phyloP scores from a whole-genome alignment of 306 rosid genomes.

The Vachellia pachyceras region DNA sequence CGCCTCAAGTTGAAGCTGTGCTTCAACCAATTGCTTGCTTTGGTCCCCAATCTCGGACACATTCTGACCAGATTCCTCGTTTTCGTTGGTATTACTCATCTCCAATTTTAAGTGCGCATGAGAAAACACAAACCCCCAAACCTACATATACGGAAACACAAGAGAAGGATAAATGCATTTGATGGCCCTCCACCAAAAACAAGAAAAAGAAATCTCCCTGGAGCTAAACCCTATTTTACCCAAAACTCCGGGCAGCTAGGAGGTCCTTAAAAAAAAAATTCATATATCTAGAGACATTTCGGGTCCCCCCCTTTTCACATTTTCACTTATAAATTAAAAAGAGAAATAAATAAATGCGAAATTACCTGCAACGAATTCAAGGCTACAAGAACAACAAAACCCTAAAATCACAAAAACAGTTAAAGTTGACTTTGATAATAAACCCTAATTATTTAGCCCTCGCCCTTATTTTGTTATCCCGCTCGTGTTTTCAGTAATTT shows the following conservation, averaged over 20 bases:
- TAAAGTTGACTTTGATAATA: slow-evolving; percentile 32
- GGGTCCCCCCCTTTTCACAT: neutral
- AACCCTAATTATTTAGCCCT: slow-evolving; percentile 48
- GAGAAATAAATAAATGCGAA: slow-evolving; percentile 18
- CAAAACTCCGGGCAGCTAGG: neutral
- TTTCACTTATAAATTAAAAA: slow-evolving; percentile 11
- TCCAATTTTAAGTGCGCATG: slow-evolving; percentile 42
- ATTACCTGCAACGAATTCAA: slow-evolving; percentile 43
- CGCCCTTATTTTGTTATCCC: neutral
- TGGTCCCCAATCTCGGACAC: slow-evolving; percentile 38
- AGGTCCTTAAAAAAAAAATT: slow-evolving; percentile 19
- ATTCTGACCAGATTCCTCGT: slow-evolving; percentile 43
- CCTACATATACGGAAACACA: slow-evolving; percentile 22
- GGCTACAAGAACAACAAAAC: slow-evolving; percentile 13
- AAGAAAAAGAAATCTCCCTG: neutral
- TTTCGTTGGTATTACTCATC: slow-evolving; percentile 70
- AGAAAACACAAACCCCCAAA: slow-evolving; percentile 42
- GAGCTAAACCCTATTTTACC: slow-evolving; percentile 46
- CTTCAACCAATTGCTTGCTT: slow-evolving; percentile 39
- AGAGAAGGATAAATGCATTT: neutral
- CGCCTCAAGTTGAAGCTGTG: slow-evolving; percentile 33
- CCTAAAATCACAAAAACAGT: slow-evolving; percentile 12
- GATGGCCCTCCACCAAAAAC: neutral
- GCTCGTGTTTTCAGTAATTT: slow-evolving; percentile 4
- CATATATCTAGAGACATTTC: neutral